Evolutionary conservation across 2,329 filamentous ascomycete species (phyloP).

Genomic region (Penicillium sp.): DNA sequence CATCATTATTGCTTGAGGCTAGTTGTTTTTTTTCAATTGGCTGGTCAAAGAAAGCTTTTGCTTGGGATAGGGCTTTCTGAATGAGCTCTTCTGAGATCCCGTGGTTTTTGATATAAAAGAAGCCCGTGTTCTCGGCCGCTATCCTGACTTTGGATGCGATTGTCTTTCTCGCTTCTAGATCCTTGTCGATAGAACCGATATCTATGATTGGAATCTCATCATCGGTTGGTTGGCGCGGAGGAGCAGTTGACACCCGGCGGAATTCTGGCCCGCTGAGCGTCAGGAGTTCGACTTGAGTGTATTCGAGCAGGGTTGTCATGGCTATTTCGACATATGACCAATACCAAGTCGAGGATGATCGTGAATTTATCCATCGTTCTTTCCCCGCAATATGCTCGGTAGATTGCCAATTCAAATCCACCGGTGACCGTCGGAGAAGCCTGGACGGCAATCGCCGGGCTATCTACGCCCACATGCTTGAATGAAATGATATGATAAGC

Average conservation of each 20-base stretch:
- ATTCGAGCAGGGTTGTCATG: conserved; percentile 13
- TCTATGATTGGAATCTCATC: conserved; percentile 57
- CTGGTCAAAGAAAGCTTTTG: conserved; percentile 50
- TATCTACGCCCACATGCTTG: neutral
- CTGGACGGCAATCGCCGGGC: neutral
- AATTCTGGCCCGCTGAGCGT: conserved; percentile 47
- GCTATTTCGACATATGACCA: neutral
- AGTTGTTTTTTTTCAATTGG: conserved; percentile 45
- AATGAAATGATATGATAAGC: conserved; percentile 1
- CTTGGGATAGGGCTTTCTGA: conserved; percentile 16
- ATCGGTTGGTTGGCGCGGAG: conserved; percentile 41
- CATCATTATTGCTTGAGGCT: conserved; percentile 40
- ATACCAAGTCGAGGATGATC: neutral
- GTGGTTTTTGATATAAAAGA: conserved; percentile 57
- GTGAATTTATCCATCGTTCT: neutral
- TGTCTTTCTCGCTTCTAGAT: conserved; percentile 35
- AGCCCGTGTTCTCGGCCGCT: conserved; percentile 53
- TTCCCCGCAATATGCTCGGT: neutral
- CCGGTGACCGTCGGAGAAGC: conserved; percentile 4
- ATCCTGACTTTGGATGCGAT: conserved; percentile 45
- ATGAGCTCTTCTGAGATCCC: conserved; percentile 39
- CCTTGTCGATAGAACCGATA: conserved; percentile 41
- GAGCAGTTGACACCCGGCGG: conserved; percentile 43
- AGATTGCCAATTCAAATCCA: neutral
- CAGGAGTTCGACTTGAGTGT: conserved; percentile 46